phyloP scores from a whole-genome alignment of 495 filamentous ascomycete genomes.

The Filosporella fistucella region DNA sequence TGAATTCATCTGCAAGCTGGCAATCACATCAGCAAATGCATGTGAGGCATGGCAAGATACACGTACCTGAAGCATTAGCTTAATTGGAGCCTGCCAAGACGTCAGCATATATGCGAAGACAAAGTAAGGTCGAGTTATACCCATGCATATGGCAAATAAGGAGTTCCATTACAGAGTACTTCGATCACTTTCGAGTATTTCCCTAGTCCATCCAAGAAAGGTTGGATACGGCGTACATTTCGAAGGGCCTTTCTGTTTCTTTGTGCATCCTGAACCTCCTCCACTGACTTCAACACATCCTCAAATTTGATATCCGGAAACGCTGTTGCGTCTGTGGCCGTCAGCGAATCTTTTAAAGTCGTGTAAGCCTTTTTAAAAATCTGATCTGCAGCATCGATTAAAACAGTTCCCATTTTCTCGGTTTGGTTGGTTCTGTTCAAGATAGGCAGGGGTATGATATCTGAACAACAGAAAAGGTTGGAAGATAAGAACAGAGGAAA shows the following conservation, averaged over 20 bases:
- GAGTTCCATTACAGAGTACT: conserved; percentile 34
- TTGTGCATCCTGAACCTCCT: conserved; percentile 25
- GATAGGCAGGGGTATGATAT: no score
- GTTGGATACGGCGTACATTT: conserved; percentile 28
- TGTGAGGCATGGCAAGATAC: conserved; percentile 15
- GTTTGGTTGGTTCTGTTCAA: no score
- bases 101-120: neutral
- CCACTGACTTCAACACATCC: conserved; percentile 24
- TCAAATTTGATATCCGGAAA: no score
- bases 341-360: no score
- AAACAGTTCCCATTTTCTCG: no score
- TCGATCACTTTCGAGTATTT: conserved; percentile 31
- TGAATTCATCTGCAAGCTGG: conserved; percentile 17
- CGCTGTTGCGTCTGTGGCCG: no score
- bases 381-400: no score
- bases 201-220: conserved; percentile 27
- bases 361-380: no score
- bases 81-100: conserved; percentile 6
- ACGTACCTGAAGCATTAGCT: conserved; percentile 21
- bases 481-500: no score
- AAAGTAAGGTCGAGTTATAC: conserved; percentile 3
- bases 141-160: conserved; percentile 35
- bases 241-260: conserved; percentile 20
- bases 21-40: conserved; percentile 21
- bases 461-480: no score